A percentile compares a stretch with the other conserved stretches of the same genome.
Conservation (phyloP, 148 eudicot genomes). For the Cornus kousa region DNA sequence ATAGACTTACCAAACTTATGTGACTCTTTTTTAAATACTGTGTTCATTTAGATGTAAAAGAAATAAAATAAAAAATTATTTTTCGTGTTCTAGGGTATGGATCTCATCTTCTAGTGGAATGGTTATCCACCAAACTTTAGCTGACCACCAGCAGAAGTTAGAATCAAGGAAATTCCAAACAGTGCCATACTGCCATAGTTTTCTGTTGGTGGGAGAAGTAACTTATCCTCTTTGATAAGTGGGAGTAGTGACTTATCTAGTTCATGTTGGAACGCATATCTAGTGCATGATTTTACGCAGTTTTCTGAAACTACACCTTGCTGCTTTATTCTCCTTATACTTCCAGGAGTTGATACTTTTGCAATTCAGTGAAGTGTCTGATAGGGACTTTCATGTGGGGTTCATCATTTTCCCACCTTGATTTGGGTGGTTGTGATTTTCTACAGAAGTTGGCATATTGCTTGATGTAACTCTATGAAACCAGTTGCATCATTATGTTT, state of each 20-base stretch:
- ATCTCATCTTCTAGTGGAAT: neutral
- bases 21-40: neutral
- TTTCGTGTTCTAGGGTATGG: neutral
- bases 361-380: neutral
- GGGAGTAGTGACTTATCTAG: neutral
- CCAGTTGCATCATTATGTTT: neutral
- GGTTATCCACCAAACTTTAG: neutral
- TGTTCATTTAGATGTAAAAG: neutral
- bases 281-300: neutral
- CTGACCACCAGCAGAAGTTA: neutral
- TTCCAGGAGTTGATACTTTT: conserved; percentile 1
- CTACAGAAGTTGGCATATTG: neutral
- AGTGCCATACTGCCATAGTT: neutral
- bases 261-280: neutral
- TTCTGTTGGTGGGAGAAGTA: neutral
- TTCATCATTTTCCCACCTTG: neutral
- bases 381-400: neutral
- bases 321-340: neutral
- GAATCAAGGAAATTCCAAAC: neutral
- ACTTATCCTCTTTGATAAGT: neutral
- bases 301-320: neutral
- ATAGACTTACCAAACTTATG: neutral
- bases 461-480: neutral
- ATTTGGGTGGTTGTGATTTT: neutral
- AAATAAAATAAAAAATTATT: neutral